These are phyloP conservation scores for Blastocrithidia nonstop DNA, from an alignment of 208 protist species.

Conservation along the genomic window DNA sequence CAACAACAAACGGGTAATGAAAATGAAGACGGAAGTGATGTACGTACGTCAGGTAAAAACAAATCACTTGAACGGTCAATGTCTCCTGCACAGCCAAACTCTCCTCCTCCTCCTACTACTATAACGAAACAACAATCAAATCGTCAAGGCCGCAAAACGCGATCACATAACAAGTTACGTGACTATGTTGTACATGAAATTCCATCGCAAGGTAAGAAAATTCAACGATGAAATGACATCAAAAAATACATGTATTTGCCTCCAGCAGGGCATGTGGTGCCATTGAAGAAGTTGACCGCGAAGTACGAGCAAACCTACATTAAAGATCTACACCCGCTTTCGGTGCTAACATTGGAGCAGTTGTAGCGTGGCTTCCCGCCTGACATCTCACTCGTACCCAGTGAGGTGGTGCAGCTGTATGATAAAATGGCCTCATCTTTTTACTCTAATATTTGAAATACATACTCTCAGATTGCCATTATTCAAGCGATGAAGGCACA, in stretches of 20 bases:
- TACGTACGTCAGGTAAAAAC: too few relatives aligned
- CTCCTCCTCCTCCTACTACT: neutral
- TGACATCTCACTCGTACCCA: slow-evolving; percentile 76
- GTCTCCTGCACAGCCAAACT: neutral
- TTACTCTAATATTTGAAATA: slow-evolving; percentile 14
- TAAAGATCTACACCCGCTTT: slow-evolving; percentile 74
- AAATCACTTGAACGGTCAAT: too few relatives aligned
- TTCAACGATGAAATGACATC: slow-evolving; percentile 87
- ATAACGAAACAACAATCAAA: neutral
- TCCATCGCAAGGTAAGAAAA: slow-evolving; percentile 32
- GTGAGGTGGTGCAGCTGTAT: slow-evolving; percentile 77
- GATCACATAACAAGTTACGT: slow-evolving; percentile 11
- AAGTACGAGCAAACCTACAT: slow-evolving; percentile 49
- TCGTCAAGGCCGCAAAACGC: slow-evolving; percentile 1
- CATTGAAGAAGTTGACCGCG: slow-evolving; percentile 52
- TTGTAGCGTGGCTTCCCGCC: slow-evolving; percentile 70
- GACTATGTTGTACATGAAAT: slow-evolving; percentile 72
- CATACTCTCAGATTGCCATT: slow-evolving; percentile 23
- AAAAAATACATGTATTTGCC: slow-evolving; percentile 83
- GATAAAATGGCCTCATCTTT: slow-evolving; percentile 44
- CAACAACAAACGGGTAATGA: slow-evolving; percentile 4
- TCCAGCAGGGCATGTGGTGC: slow-evolving; percentile 22
- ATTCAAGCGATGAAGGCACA: slow-evolving; percentile 25
- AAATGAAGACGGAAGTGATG: too few relatives aligned
- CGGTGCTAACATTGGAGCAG: slow-evolving; percentile 70